These are phyloP conservation scores for Colletotrichum phormii DNA, from an alignment of 2,329 filamentous ascomycete species.

Conservation along the genomic window DNA sequence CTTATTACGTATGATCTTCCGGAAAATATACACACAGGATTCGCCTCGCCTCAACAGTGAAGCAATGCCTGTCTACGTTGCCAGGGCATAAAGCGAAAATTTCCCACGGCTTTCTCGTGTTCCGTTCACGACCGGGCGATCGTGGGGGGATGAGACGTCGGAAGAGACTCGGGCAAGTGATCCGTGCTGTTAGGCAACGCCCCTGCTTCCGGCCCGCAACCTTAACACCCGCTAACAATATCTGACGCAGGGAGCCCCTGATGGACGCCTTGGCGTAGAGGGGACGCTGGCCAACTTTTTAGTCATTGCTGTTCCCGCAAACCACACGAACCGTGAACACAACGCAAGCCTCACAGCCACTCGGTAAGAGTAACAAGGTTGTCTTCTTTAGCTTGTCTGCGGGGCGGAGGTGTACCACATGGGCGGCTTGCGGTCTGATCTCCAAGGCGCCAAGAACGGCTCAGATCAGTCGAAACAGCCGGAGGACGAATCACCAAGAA, in stretches of 20 bases:
- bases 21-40: neutral
- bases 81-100: neutral
- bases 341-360: neutral
- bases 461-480: conserved; percentile 35
- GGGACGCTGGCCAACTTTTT: neutral
- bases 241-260: conserved; percentile 28
- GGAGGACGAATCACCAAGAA: conserved; percentile 8
- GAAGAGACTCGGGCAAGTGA: conserved; percentile 8
- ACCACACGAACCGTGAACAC: neutral
- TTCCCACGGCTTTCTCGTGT: neutral
- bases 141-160: conserved; percentile 31
- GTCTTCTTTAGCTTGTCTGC: neutral
- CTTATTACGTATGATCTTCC: conserved; percentile 5
- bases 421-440: conserved; percentile 27
- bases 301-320: neutral
- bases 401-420: neutral
- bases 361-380: conserved; percentile 8
- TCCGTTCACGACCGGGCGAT: conserved; percentile 34
- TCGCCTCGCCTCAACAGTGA: neutral
- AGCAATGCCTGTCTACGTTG: neutral
- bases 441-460: conserved; percentile 30
- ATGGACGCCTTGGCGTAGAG: conserved; percentile 27
- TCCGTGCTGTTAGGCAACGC: conserved; percentile 2
- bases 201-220: neutral
- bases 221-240: conserved; percentile 14